Evolutionary conservation across 1,139 yeast species (phyloP).

Genomic region (Yamadazyma atlantica): DNA sequence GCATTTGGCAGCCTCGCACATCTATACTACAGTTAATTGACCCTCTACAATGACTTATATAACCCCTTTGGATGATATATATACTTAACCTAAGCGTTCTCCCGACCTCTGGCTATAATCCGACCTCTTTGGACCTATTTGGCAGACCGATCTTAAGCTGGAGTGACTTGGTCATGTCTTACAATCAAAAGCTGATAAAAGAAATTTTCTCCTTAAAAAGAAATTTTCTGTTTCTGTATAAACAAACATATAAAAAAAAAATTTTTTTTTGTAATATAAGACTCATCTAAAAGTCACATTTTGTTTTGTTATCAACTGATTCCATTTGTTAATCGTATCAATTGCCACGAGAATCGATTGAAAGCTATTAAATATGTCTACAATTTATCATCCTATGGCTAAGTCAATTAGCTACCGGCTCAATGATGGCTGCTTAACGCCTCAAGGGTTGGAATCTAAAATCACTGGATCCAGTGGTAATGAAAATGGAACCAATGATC

Average conservation of each 20-base stretch:
- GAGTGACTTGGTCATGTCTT: not conserved
- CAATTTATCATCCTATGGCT: slow-evolving; percentile 35
- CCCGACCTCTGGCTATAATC: too few species aligned
- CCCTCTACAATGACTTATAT: too few species aligned
- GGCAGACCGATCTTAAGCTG: too few species aligned
- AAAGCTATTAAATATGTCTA: slow-evolving; percentile 20
- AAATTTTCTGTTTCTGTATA: slow-evolving; percentile 2
- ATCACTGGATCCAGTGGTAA: not conserved
- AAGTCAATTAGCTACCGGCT: slow-evolving; percentile 25
- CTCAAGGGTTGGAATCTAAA: slow-evolving; percentile 15
- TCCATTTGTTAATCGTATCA: not conserved
- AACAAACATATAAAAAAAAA: slow-evolving; percentile 7
- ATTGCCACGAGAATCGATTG: not conserved
- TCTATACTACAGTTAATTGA: not conserved
- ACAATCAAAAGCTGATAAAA: slow-evolving; percentile 2
- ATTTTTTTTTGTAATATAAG: slow-evolving; percentile 10
- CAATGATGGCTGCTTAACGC: slow-evolving; percentile 40
- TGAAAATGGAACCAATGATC: not conserved
- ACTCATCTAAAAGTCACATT: slow-evolving; percentile 9
- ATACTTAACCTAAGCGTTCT: too few species aligned
- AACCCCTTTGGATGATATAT: too few species aligned
- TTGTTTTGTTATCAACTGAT: slow-evolving; percentile 1
- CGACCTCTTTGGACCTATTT: too few species aligned
- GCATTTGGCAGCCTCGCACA: not conserved
- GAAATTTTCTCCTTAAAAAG: slow-evolving; percentile 4